A percentile compares a stretch with the other conserved stretches of the same genome.
These are phyloP conservation scores for Botrytis medusae DNA, from an alignment of 2,329 filamentous ascomycete species.

Conservation along the genomic window DNA sequence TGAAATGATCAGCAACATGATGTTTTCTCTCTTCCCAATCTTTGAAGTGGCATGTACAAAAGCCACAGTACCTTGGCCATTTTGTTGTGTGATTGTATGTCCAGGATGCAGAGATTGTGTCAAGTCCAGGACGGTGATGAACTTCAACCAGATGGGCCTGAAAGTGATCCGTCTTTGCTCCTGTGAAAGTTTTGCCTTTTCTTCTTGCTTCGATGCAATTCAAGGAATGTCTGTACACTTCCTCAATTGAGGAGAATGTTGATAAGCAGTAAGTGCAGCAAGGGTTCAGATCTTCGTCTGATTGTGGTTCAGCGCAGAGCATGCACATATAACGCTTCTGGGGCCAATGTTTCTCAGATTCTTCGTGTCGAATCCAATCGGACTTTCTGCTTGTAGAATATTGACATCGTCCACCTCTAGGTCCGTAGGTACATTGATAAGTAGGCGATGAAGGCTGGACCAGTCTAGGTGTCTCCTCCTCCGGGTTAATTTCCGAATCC, in stretches of 20 bases:
- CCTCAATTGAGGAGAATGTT: neutral
- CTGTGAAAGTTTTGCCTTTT: neutral
- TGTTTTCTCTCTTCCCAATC: neutral
- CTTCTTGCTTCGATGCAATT: neutral
- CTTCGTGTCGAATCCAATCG: neutral
- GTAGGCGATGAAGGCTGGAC: neutral
- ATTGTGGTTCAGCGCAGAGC: neutral
- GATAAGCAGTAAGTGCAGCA: neutral
- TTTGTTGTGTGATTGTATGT: neutral
- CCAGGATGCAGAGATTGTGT: neutral
- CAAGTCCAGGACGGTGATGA: neutral
- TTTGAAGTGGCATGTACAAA: neutral
- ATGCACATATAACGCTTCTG: neutral
- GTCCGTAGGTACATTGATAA: neutral
- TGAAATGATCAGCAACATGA: neutral
- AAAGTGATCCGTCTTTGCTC: neutral
- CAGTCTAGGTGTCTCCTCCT: neutral
- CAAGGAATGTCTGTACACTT: neutral
- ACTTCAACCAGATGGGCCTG: neutral
- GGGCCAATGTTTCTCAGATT: neutral
- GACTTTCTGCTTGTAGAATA: neutral
- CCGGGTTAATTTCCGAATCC: neutral
- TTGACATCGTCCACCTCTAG: neutral
- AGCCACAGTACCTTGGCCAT: neutral
- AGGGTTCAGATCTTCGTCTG: neutral